Base-by-base conservation (phyloP, 2,329 filamentous ascomycete genomes). In the Arthrobotrys sinensis region DNA sequence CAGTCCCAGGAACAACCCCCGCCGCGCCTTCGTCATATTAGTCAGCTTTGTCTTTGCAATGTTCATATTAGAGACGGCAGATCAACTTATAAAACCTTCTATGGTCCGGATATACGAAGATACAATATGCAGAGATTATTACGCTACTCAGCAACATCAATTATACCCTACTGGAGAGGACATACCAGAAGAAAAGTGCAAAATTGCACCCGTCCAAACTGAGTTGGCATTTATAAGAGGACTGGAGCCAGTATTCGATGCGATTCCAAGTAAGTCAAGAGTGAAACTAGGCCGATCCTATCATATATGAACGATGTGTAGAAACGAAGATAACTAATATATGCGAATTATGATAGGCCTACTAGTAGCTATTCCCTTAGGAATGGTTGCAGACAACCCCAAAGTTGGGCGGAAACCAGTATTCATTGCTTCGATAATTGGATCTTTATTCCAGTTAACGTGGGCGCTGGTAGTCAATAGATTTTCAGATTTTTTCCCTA, bases 171-270 rank as follows among this genome's bases (percentile, higher is more conserved):
- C 52, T 4, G 67, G 67, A 1, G 1, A 55, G 14, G 40, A 62
- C 7, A 71, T 78, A 53, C 75, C 75, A 0, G 75, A 78, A 43
- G 60, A 53, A 12, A 48, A 78, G 43, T 78, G 75, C 67, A 78
- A 78, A 38, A 67, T 78, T 12, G 50, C 75, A 48, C 75, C 75
- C 1, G 67, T 78, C 24, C 67, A 78, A 50, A 63, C 43, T 6
- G 75, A 78, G 14, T 32, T 78, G 21, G 67, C 75, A 11, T 48
- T 78, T 0, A 57, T 78, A 14, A 46, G 62, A 34, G 75, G 75
- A n/a, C 24, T 78, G 36, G 75, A 67, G 50, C 75, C 75, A 11
- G 67, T 78, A 3, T 78, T 78, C n/a, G 75, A 78, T 65, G 75
- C 75, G 1, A 78, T 78, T 34, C 75, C 75, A 8, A 36, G 75